phyloP scores from a whole-genome alignment of 2,329 filamentous ascomycete species.

The Dendrostoma leiphaemia region DNA sequence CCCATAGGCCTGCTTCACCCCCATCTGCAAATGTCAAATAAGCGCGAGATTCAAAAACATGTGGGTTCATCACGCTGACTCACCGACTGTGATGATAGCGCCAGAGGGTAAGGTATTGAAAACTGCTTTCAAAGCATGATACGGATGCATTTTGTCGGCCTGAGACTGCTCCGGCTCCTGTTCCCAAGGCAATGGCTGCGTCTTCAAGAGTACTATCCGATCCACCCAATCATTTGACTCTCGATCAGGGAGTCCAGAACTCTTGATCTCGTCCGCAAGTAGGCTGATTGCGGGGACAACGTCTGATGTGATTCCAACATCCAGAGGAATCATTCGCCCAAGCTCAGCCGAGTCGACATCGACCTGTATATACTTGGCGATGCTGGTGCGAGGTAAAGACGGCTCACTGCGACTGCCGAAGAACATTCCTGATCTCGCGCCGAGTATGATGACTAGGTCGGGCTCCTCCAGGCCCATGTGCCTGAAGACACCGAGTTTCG shows the following conservation, averaged over 20 bases:
- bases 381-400: neutral
- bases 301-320: conserved; percentile 8
- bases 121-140: conserved; percentile 1
- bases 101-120: conserved; percentile 26
- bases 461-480: neutral
- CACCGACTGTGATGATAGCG: conserved; percentile 25
- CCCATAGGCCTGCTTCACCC: conserved; percentile 37
- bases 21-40: conserved; percentile 32
- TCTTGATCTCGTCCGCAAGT: neutral
- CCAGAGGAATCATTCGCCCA: neutral
- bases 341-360: conserved; percentile 7
- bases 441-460: conserved; percentile 5
- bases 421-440: conserved; percentile 5
- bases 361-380: conserved; percentile 6
- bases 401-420: conserved; percentile 2
- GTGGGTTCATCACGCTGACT: neutral
- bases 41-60: neutral
- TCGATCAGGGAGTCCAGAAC: neutral
- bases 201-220: neutral
- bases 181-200: conserved; percentile 3
- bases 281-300: neutral
- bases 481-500: neutral
- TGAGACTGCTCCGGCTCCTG: neutral
- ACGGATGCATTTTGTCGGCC: conserved; percentile 5
- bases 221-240: conserved; percentile 6